Evolutionary conservation across 2,329 filamentous ascomycete species (phyloP).

Genomic region (Dichotomopilus funicola): DNA sequence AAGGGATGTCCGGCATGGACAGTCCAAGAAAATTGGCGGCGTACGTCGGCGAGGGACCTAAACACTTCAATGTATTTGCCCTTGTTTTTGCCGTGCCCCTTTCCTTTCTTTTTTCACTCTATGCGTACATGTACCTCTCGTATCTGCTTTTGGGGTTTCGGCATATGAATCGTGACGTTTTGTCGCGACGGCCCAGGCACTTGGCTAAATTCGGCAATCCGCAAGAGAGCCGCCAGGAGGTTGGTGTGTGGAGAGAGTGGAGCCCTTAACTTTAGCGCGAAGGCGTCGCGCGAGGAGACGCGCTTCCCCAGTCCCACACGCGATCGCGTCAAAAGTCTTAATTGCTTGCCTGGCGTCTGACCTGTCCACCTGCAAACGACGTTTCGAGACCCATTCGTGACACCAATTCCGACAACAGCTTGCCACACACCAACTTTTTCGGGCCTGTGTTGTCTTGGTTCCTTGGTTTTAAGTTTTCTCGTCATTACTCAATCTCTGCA

Average conservation of each 20-base stretch:
- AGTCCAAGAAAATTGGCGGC: no score
- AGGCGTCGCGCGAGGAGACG: conserved; percentile 17
- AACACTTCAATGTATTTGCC: no score
- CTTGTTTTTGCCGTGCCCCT: no score
- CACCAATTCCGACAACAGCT: conserved; percentile 2
- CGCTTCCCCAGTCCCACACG: conserved; percentile 14
- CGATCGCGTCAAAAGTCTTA: conserved; percentile 24
- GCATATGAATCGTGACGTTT: no score
- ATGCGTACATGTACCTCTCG: no score
- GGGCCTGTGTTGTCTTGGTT: not conserved
- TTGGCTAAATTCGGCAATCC: not conserved
- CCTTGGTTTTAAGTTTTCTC: not conserved
- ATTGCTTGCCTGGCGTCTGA: conserved; percentile 6
- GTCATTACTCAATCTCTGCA: no score
- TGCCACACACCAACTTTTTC: conserved; percentile 6
- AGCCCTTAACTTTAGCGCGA: not conserved
- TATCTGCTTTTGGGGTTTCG: no score
- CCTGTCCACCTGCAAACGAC: not conserved
- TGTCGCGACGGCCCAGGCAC: no score
- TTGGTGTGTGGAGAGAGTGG: conserved; percentile 12
- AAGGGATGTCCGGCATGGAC: no score
- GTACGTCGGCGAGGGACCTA: no score
- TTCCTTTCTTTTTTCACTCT: no score
- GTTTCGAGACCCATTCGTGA: conserved; percentile 4
- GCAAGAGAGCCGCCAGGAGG: conserved; percentile 8